Base-by-base conservation (phyloP, 2,329 filamentous ascomycete species). In the Pseudogymnoascus sp. region DNA sequence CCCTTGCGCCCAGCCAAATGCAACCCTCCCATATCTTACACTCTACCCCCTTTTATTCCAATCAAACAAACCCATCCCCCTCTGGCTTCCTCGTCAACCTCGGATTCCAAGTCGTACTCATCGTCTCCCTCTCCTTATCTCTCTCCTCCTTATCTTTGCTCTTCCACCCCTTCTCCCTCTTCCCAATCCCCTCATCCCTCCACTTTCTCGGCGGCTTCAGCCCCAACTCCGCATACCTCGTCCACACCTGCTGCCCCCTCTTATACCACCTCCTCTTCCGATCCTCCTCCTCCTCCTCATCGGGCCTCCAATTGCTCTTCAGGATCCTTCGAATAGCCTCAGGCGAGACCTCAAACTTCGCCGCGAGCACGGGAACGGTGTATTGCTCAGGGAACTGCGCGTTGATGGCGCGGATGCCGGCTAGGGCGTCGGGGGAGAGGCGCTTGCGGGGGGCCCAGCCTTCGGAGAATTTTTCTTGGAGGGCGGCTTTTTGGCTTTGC, bases 311-410 rank as follows among this genome's bases (percentile, higher is more conserved):
- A 65, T 90, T 92, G 73, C 84, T 85, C 77, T 84, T 91, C 66
- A 99, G 78, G 61, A 99, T 96, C 37, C 95, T 84, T 9, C 93
- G 86, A 64, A 97, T 90, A 0, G 87, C 90, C 73, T 99, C 95
- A 2, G 90, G 81, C 0, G 91, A 92, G n/a, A 97, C 81, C 74
- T 92, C 82, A 76, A 97, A 99, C 69, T 91, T 85, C 1, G 86
- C 72, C 0, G 93, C 85, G 12, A 97, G 84, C 36, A 85, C 82
- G 14, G 82, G 75, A 0, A 89, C 96, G 3, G 88, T 89, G 77
- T 92, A 97, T 63, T 83, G 81, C 2, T 88, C 82, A 0, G 93
- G 91, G 66, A 91, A 88, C 69, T 91, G 87, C 25, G 82, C 78
- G 74, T 97, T 86, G 36, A 99, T 80, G 18, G 90, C 88, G 43